Evolutionary conservation across 495 filamentous ascomycete species (phyloP).

Genomic region (Recurvomyces mirabilis): DNA sequence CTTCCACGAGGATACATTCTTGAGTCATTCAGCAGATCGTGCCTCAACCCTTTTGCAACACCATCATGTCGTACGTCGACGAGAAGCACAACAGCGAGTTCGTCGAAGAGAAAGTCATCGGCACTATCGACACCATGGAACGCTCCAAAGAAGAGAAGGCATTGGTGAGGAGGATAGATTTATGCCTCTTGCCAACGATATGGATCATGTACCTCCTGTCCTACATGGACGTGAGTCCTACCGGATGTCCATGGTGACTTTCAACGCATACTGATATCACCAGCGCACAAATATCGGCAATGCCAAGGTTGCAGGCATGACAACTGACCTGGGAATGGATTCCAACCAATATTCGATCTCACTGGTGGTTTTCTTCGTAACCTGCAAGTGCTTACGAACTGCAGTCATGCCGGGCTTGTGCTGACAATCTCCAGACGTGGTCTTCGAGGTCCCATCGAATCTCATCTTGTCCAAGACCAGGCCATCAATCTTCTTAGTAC

Average conservation of each 20-base stretch:
- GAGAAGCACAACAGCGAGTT: conserved; percentile 3
- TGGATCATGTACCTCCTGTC: conserved; percentile 23
- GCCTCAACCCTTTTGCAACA: too few relatives aligned
- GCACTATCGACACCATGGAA: too few relatives aligned
- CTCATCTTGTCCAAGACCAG: conserved; percentile 32
- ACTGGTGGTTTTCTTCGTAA: conserved; percentile 36
- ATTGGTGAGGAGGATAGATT: conserved; percentile 22
- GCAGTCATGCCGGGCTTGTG: too few relatives aligned
- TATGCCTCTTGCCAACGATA: conserved; percentile 22
- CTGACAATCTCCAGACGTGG: conserved; percentile 34
- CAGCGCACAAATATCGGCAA: conserved; percentile 22
- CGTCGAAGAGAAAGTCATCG: conserved; percentile 11
- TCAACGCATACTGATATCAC: not conserved
- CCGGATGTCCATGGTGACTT: not conserved
- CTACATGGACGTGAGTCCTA: conserved; percentile 19
- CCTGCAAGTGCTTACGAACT: too few relatives aligned
- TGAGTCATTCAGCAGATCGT: too few relatives aligned
- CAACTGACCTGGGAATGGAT: conserved; percentile 15
- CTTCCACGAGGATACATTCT: too few relatives aligned
- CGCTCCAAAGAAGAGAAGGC: conserved; percentile 14
- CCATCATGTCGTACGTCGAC: conserved; percentile 6
- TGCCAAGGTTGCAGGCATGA: conserved; percentile 22
- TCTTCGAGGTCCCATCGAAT: conserved; percentile 40
- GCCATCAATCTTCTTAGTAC: conserved; percentile 38
- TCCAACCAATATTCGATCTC: conserved; percentile 16